Evolutionary conservation across 805 yeast species (phyloP).

Genomic region (Deakozyma indianensis): DNA sequence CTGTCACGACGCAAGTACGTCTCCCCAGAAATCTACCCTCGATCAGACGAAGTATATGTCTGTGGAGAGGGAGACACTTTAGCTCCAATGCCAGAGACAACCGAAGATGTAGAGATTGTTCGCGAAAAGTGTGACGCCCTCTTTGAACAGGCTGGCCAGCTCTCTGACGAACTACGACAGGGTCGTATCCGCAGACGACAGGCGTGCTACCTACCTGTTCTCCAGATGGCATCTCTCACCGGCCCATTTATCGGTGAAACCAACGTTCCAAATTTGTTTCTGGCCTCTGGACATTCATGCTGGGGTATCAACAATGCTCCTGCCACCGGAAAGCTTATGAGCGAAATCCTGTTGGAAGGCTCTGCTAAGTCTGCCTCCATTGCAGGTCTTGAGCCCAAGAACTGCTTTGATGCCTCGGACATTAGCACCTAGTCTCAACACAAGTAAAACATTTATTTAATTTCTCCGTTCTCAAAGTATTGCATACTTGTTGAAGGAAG

Average conservation of each 20-base stretch:
- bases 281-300: conserved; percentile 92
- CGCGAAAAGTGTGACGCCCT: conserved; percentile 78
- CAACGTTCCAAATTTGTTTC: conserved; percentile 57
- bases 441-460: background rate
- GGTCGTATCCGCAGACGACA: conserved; percentile 74
- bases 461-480: no score
- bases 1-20: conserved; percentile 49
- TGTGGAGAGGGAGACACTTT: conserved; percentile 95
- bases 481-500: no score
- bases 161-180: conserved; percentile 51
- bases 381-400: conserved; percentile 68
- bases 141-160: conserved; percentile 63
- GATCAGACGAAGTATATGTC: conserved; percentile 89
- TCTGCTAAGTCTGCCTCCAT: conserved; percentile 64
- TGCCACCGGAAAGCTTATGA: conserved; percentile 85
- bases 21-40: conserved; percentile 88
- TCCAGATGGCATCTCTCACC: conserved; percentile 80
- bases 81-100: conserved; percentile 83
- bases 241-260: conserved; percentile 95
- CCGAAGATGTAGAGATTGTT: conserved; percentile 84
- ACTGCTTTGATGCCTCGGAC: conserved; percentile 45
- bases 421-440: background rate
- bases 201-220: conserved; percentile 90
- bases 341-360: conserved; percentile 80
- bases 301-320: conserved; percentile 99